Base-by-base conservation (phyloP, 2,329 filamentous ascomycete genomes). In the Fusarium haematococcum region DNA sequence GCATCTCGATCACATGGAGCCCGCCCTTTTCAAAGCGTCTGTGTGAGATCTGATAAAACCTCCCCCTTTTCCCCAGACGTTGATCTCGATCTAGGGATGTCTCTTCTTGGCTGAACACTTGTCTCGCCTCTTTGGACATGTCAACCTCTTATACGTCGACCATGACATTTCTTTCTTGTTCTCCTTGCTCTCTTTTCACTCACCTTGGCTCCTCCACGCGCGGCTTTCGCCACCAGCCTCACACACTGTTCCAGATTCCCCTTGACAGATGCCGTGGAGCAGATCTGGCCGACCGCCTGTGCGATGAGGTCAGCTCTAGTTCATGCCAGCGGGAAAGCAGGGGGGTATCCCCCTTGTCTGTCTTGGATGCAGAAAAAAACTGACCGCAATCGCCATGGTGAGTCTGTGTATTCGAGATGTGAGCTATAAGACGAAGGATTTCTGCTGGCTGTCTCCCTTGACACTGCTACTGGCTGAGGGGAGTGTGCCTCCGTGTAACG, bases 281-380 rank as follows among this genome's bases (percentile, higher is more conserved):
- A 95, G 83, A 98, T 91, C 84, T 98, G 96, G 37, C 95, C 95
- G 54, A 98, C 88, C 75, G 95, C 95, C 95, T 97, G 64, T n/a
- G 43, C 14, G 33, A 13, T 23, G 63, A 50, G 52, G 27, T 75
- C 65, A 71, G 71, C 41, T 70, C 30, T 41, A 13, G 37, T 25
- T 35, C 63, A 75, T 72, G 50, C 69, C 66, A 65, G 41, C 57
- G 41, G 50, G 18, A 52, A 65, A 71, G 71, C 67, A 71, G 74
- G 71, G 71, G 69, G 16, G 25, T 20, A 30, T n/a, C 63, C 59
- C 62, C 56, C n/a, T 56, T 64, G 27, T 23, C 18, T 50, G 63
- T 59, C 56, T 43, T 32, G 23, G 41, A 35, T 9, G 27, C 13
- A 72, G 20, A 20, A 25, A 39, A 74, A 56, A 45, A 69, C 75